Evolutionary conservation across 805 yeast genomes (phyloP).

Genomic region (Millerago galiae): DNA sequence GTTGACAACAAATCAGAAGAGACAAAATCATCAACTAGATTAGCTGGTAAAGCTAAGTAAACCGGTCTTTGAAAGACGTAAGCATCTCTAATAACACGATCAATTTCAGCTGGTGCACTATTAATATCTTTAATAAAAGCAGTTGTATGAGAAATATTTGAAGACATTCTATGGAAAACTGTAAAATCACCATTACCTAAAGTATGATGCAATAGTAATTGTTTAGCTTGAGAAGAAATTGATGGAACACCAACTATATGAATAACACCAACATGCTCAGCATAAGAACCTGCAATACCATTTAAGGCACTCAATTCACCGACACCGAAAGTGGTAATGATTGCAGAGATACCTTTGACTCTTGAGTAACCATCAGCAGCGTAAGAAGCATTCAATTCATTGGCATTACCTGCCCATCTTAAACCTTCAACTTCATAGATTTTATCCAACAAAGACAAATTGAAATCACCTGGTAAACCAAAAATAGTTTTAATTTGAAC

Average conservation of each 20-base stretch:
- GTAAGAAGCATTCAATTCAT: slow-evolving; percentile 83
- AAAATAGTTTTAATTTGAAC: slow-evolving; percentile 64
- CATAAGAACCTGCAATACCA: slow-evolving; percentile 84
- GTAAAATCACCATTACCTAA: slow-evolving; percentile 79
- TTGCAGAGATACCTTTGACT: slow-evolving; percentile 66
- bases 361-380: slow-evolving; percentile 88
- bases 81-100: slow-evolving; percentile 67
- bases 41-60: slow-evolving; percentile 77
- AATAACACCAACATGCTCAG: slow-evolving; percentile 81
- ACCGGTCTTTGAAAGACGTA: slow-evolving; percentile 72
- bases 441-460: slow-evolving; percentile 63
- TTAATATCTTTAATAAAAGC: slow-evolving; percentile 56
- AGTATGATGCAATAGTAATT: slow-evolving; percentile 73
- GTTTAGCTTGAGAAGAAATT: slow-evolving; percentile 62
- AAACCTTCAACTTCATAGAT: slow-evolving; percentile 68
- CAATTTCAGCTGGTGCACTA: slow-evolving; percentile 66
- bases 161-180: slow-evolving; percentile 74
- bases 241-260: slow-evolving; percentile 88
- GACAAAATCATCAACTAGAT: slow-evolving; percentile 62
- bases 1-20: slow-evolving; percentile 50
- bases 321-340: slow-evolving; percentile 85
- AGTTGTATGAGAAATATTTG: slow-evolving; percentile 61
- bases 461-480: slow-evolving; percentile 82
- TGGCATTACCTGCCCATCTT: slow-evolving; percentile 89
- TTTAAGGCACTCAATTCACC: slow-evolving; percentile 82